Evolutionary conservation across 1,139 yeast genomes (phyloP).

Genomic region (Candida sanyaensis): DNA sequence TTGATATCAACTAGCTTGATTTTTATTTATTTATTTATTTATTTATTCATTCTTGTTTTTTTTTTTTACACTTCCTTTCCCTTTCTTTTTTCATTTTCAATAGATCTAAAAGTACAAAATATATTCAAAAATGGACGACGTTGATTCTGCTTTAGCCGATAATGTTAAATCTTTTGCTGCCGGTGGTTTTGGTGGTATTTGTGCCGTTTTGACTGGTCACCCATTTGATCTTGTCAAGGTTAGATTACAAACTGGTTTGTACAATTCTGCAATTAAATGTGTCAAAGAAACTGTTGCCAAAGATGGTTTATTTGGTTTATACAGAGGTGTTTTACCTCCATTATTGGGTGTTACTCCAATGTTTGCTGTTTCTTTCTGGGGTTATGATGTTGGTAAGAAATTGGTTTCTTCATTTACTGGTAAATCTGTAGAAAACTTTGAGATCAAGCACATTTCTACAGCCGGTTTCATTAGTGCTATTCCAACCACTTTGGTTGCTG

Average conservation of each 20-base stretch:
- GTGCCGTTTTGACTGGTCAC: slow-evolving; percentile 75
- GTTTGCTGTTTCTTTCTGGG: slow-evolving; percentile 99
- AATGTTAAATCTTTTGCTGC: slow-evolving; percentile 80
- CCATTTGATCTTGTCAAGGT: slow-evolving; percentile 95
- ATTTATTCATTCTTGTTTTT: background rate
- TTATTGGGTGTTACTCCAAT: slow-evolving; percentile 94
- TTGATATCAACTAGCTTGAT: background rate
- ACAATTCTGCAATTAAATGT: slow-evolving; percentile 63
- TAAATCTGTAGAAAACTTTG: slow-evolving; percentile 43
- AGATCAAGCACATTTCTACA: slow-evolving; percentile 73
- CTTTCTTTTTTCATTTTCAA: background rate
- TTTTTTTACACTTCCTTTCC: background rate
- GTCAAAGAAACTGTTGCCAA: slow-evolving; percentile 65
- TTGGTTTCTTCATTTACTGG: slow-evolving; percentile 55
- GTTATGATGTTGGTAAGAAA: slow-evolving; percentile 90
- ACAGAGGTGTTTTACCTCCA: slow-evolving; percentile 88
- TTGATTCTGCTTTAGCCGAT: slow-evolving; percentile 48
- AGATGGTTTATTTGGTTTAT: slow-evolving; percentile 79
- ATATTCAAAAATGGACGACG: slow-evolving; percentile 40
- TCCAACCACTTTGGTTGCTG: slow-evolving; percentile 93
- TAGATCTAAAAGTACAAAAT: background rate
- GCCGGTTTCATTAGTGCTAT: slow-evolving; percentile 97
- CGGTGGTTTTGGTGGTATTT: slow-evolving; percentile 71
- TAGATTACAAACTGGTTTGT: slow-evolving; percentile 78
- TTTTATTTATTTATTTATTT: background rate